phyloP scores from a whole-genome alignment of 116 monocot species.

The Trichopus zeylanicus region DNA sequence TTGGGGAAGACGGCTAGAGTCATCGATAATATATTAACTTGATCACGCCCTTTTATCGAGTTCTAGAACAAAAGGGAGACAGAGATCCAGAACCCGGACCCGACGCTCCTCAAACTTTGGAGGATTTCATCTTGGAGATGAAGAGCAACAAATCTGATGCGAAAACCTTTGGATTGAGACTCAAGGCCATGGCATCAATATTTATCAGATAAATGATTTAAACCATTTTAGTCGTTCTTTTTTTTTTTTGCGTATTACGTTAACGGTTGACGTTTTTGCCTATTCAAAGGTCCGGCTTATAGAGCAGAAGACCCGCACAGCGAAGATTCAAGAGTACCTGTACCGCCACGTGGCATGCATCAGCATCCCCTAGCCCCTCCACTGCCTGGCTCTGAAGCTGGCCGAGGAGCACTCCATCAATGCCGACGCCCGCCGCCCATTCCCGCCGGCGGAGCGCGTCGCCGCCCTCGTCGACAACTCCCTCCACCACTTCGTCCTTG shows the following conservation, averaged over 20 bases:
- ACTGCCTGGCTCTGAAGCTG: slow-evolving; percentile 71
- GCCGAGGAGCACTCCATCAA: slow-evolving; percentile 69
- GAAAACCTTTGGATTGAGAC: slow-evolving; percentile 44
- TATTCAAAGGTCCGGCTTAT: slow-evolving; percentile 28
- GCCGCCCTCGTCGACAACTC: slow-evolving; percentile 48
- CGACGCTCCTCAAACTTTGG: slow-evolving; percentile 42
- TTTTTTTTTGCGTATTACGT: no score
- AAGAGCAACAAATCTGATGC: slow-evolving; percentile 38
- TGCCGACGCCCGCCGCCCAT: slow-evolving; percentile 51
- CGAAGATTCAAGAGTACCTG: slow-evolving; percentile 69
- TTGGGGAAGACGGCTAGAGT: slow-evolving; percentile 25
- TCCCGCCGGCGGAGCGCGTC: slow-evolving; percentile 48
- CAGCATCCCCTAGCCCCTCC: slow-evolving; percentile 73
- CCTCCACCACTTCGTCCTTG: slow-evolving; percentile 71
- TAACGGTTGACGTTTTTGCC: not conserved
- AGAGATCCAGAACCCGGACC: slow-evolving; percentile 19
- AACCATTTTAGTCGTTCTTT: no score
- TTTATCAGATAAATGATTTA: not conserved
- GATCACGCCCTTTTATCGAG: no score
- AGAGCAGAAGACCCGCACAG: slow-evolving; percentile 56
- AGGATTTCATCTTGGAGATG: slow-evolving; percentile 52
- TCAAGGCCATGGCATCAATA: slow-evolving; percentile 51
- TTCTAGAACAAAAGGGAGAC: no score
- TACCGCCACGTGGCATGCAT: slow-evolving; percentile 90
- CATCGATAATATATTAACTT: slow-evolving; percentile 54